Percentiles rank a stretch among this genome's conserved stretches.
These are phyloP conservation scores for Schoenoplectus tabernaemontani DNA, from an alignment of 202 grass and related monocot genomes.

Conservation along the genomic window DNA sequence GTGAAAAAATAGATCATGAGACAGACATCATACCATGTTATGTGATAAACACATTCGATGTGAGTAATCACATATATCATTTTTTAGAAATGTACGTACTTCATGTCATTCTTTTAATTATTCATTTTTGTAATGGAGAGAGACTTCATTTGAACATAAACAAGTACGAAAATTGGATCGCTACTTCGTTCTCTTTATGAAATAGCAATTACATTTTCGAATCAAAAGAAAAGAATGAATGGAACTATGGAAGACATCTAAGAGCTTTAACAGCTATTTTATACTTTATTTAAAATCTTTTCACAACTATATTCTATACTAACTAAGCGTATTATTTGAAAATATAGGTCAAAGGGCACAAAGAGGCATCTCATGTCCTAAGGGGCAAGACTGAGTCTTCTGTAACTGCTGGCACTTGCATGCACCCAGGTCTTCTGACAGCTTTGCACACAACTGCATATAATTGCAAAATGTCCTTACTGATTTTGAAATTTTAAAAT, in stretches of 20 bases:
- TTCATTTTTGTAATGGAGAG: not conserved
- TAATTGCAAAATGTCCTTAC: slow-evolving; percentile 12
- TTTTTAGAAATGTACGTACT: too few relatives aligned
- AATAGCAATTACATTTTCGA: not conserved
- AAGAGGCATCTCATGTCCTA: slow-evolving; percentile 14
- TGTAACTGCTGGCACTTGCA: slow-evolving; percentile 40
- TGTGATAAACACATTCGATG: too few relatives aligned
- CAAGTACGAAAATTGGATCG: not conserved
- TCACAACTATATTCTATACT: slow-evolving; percentile 8
- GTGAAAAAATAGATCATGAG: too few relatives aligned
- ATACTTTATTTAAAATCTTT: not conserved
- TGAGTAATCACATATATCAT: too few relatives aligned
- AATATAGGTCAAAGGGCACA: not conserved
- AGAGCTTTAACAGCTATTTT: not conserved
- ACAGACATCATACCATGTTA: too few relatives aligned
- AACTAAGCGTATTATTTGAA: not conserved
- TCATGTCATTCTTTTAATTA: not conserved
- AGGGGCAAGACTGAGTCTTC: slow-evolving; percentile 23
- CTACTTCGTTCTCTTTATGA: not conserved
- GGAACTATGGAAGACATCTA: not conserved
- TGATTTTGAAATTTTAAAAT: not conserved
- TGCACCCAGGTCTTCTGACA: slow-evolving; percentile 55
- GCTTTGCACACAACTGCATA: slow-evolving; percentile 53
- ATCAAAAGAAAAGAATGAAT: not conserved
- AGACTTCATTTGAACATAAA: too few relatives aligned